A percentile compares a stretch with the other conserved stretches of the same genome.
Conservation (phyloP, 2,329 filamentous ascomycete genomes). For the Botrytis elliptica region DNA sequence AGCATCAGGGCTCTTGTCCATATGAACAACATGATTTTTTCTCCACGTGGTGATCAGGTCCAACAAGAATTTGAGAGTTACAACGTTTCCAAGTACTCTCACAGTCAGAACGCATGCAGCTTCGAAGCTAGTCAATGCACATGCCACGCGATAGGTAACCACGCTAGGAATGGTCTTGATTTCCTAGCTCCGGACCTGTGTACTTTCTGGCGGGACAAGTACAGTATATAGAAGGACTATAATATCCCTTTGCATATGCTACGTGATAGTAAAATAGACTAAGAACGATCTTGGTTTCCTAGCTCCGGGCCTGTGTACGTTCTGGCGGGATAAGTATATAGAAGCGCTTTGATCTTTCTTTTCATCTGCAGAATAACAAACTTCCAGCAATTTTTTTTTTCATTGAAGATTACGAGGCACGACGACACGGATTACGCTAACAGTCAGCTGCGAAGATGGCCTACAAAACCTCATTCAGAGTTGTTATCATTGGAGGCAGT, state of each 20-base stretch:
- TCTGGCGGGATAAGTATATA: neutral
- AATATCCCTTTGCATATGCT: neutral
- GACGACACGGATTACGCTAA: neutral
- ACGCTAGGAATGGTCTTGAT: neutral
- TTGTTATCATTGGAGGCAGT: constrained; percentile 51
- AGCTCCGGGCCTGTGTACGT: neutral
- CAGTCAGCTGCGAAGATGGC: constrained; percentile 5
- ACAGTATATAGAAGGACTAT: neutral
- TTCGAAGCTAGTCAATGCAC: neutral
- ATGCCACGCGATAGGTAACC: neutral
- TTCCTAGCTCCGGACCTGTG: neutral
- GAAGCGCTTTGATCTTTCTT: neutral
- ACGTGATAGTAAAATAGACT: too few species aligned
- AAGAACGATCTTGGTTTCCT: neutral
- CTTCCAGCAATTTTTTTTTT: neutral
- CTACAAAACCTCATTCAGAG: constrained; percentile 25
- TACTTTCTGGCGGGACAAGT: neutral
- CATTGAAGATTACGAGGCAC: neutral
- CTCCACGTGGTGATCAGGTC: neutral
- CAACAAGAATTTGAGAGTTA: neutral
- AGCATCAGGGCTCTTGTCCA: neutral
- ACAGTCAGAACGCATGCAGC: neutral
- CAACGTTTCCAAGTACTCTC: neutral
- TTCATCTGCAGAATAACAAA: neutral
- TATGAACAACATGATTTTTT: neutral